phyloP scores from a whole-genome alignment of 2,329 filamentous ascomycete species.

The Colletotrichum camelliae region DNA sequence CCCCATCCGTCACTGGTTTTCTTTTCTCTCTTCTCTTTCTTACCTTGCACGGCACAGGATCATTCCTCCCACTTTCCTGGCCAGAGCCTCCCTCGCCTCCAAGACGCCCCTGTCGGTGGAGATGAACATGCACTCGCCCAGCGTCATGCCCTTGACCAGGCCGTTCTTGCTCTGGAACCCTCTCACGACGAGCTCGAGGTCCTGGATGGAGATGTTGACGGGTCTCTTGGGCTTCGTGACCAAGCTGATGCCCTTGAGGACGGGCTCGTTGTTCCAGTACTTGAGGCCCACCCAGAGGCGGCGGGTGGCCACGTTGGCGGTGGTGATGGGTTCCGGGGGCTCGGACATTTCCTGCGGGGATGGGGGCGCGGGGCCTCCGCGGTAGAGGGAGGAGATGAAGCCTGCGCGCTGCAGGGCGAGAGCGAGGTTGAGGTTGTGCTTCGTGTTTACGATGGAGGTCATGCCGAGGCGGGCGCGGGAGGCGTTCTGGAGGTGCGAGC shows the following conservation, averaged over 20 bases:
- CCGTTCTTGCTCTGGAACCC: slow-evolving; percentile 72
- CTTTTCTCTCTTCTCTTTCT: slow-evolving; percentile 10
- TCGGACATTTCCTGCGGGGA: slow-evolving; percentile 50
- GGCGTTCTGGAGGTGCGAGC: slow-evolving; percentile 91
- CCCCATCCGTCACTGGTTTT: neutral
- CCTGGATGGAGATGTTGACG: slow-evolving; percentile 68
- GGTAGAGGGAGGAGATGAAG: slow-evolving; percentile 81
- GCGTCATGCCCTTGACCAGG: slow-evolving; percentile 73
- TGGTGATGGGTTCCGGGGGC: slow-evolving; percentile 65
- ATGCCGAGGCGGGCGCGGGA: slow-evolving; percentile 82
- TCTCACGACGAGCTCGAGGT: slow-evolving; percentile 69
- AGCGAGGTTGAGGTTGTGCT: slow-evolving; percentile 78
- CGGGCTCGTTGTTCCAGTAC: slow-evolving; percentile 84
- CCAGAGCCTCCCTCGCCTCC: slow-evolving; percentile 82
- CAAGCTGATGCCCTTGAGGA: slow-evolving; percentile 69
- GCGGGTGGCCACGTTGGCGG: slow-evolving; percentile 73
- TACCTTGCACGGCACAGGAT: slow-evolving; percentile 73
- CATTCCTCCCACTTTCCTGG: slow-evolving; percentile 80
- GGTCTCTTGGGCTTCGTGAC: slow-evolving; percentile 78
- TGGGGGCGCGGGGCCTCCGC: slow-evolving; percentile 65
- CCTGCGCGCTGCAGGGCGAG: slow-evolving; percentile 83
- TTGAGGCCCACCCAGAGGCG: slow-evolving; percentile 90
- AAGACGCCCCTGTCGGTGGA: slow-evolving; percentile 79
- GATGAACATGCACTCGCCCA: slow-evolving; percentile 85
- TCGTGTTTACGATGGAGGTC: slow-evolving; percentile 81